These are phyloP conservation scores for Moesziomyces globuligerus DNA, from an alignment of 1,284 basidiomycete genomes.

Conservation along the genomic window DNA sequence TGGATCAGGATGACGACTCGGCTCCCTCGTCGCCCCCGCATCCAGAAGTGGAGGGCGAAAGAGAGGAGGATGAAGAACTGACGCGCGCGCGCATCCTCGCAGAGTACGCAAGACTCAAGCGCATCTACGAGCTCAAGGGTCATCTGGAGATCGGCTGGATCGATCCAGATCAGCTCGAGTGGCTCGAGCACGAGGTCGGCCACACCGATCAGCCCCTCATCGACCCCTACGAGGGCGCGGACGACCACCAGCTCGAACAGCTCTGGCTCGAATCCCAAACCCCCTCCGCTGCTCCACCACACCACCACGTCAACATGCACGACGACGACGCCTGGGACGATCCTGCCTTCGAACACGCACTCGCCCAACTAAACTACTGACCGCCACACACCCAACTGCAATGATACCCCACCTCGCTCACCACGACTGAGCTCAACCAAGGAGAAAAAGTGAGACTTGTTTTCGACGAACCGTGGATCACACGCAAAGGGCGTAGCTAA, in stretches of 20 bases:
- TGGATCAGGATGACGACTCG: slow-evolving; percentile 16
- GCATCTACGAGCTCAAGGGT: slow-evolving; percentile 42
- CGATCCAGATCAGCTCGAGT: slow-evolving; percentile 39
- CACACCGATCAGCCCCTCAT: slow-evolving; percentile 1
- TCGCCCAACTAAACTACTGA: slow-evolving; percentile 6
- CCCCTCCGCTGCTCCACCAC: too few relatives aligned
- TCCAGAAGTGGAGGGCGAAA: neutral
- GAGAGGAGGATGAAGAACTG: slow-evolving; percentile 43
- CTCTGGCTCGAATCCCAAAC: slow-evolving; percentile 29
- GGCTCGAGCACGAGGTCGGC: slow-evolving; percentile 25
- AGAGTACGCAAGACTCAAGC: slow-evolving; percentile 41
- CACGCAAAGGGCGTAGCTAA: too few relatives aligned
- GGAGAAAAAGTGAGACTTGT: neutral
- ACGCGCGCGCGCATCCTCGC: slow-evolving; percentile 33
- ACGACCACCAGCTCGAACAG: slow-evolving; percentile 33
- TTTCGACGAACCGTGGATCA: too few relatives aligned
- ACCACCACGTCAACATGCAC: neutral
- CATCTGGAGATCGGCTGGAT: slow-evolving; percentile 49
- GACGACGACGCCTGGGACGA: neutral
- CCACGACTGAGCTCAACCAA: too few relatives aligned
- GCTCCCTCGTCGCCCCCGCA: neutral
- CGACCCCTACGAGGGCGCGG: slow-evolving; percentile 19
- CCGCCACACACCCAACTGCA: neutral
- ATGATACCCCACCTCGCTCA: neutral
- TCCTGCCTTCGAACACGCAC: slow-evolving; percentile 7